Conservation (phyloP, 305 asterid genomes). For the Fraxinus baroniana region DNA sequence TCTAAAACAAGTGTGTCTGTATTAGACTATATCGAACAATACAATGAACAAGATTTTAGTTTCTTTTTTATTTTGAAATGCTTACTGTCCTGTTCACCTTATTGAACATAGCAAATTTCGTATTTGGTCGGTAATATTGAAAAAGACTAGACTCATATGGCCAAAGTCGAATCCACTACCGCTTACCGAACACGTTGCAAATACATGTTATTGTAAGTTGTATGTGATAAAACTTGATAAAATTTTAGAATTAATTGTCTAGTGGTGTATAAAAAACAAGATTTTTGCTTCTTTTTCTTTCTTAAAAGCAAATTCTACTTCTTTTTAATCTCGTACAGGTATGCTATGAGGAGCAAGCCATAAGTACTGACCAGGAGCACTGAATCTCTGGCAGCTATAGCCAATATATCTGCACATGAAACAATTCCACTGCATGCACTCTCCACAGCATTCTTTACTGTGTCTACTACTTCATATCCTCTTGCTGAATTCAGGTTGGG, state of each 20-base stretch:
- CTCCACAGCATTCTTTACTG: slow-evolving; percentile 60
- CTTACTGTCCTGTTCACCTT: background rate
- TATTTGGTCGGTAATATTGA: background rate
- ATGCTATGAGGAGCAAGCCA: background rate
- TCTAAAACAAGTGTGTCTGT: background rate
- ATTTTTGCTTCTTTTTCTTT: background rate
- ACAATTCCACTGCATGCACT: slow-evolving; percentile 58
- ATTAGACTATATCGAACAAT: background rate
- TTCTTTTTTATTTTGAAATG: background rate
- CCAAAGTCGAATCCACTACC: background rate
- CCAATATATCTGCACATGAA: slow-evolving; percentile 72
- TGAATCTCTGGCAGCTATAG: slow-evolving; percentile 72
- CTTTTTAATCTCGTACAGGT: background rate
- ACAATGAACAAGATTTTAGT: background rate
- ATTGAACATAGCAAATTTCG: background rate
- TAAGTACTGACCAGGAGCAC: slow-evolving; percentile 48
- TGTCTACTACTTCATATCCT: slow-evolving; percentile 72
- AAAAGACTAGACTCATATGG: background rate
- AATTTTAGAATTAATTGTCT: too few species aligned
- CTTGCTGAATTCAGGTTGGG: slow-evolving; percentile 71
- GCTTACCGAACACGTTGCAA: background rate
- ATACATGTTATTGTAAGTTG: background rate
- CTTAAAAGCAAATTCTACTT: background rate
- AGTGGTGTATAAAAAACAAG: background rate
- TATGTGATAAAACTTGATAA: too few species aligned